phyloP scores from a whole-genome alignment of 2,329 filamentous ascomycete species.

The Phialemoniopsis sp. region DNA sequence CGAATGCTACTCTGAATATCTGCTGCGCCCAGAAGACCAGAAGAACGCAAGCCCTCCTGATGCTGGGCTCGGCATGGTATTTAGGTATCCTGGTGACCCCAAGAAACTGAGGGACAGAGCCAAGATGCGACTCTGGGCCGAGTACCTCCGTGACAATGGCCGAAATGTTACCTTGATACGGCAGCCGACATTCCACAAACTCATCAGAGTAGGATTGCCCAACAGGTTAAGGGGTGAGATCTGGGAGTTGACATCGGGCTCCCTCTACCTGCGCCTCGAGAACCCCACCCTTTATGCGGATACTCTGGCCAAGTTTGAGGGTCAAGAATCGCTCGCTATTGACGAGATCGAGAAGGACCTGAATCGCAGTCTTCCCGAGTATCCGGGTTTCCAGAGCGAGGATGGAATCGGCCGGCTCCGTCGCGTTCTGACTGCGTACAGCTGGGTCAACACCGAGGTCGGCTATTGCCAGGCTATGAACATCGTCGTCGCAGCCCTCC shows the following conservation, averaged over 20 bases:
- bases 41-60: conserved; percentile 71
- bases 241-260: conserved; percentile 93
- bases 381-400: conserved; percentile 94
- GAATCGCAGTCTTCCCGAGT: conserved; percentile 93
- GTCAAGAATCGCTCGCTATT: conserved; percentile 87
- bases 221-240: conserved; percentile 91
- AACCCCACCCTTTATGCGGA: conserved; percentile 80
- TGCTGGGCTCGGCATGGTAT: conserved; percentile 86
- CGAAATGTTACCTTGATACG: conserved; percentile 88
- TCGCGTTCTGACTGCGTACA: conserved; percentile 92
- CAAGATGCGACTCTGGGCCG: conserved; percentile 96
- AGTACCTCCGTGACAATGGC: conserved; percentile 93
- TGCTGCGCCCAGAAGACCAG: conserved; percentile 60
- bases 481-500: conserved; percentile 93
- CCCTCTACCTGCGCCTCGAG: conserved; percentile 81
- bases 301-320: conserved; percentile 77
- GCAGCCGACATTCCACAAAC: conserved; percentile 95
- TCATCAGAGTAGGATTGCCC: conserved; percentile 90
- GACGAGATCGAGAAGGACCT: conserved; percentile 99
- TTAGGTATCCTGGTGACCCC: conserved; percentile 90
- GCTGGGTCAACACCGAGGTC: conserved; percentile 92
- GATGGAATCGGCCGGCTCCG: conserved; percentile 89
- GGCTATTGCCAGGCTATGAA: conserved; percentile 99
- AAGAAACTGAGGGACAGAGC: conserved; percentile 91
- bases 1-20: conserved; percentile 89